A percentile compares a stretch with the other conserved stretches of the same genome.
Evolutionary conservation across 305 asterid genomes (phyloP).

Genomic region (Solanum chacoense): DNA sequence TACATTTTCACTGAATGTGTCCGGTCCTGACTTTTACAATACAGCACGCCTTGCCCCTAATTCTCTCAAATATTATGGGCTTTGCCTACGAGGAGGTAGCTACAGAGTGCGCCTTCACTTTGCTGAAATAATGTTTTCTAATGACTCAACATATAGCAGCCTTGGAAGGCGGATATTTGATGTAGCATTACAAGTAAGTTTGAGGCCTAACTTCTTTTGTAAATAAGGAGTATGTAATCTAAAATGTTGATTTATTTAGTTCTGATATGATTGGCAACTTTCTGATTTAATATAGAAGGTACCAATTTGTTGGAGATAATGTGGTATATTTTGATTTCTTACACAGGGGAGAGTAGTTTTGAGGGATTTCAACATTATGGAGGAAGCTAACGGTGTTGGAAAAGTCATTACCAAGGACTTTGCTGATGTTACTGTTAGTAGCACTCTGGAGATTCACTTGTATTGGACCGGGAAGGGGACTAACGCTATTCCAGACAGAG

Average conservation of each 20-base stretch:
- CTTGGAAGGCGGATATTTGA: constrained; percentile 77
- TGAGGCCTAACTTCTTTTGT: background rate
- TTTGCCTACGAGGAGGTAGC: constrained; percentile 65
- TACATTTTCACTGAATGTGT: constrained; percentile 15
- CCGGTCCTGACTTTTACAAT: constrained; percentile 31
- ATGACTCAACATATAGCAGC: constrained; percentile 45
- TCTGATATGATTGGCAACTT: background rate
- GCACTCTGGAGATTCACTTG: constrained; percentile 83
- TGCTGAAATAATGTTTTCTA: constrained; percentile 66
- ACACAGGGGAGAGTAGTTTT: constrained; percentile 65
- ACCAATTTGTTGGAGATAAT: background rate
- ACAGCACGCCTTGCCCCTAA: constrained; percentile 69
- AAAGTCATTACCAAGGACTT: constrained; percentile 40
- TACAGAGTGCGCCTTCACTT: constrained; percentile 80
- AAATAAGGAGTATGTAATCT: background rate
- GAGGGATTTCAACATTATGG: constrained; percentile 48
- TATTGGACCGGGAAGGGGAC: constrained; percentile 96
- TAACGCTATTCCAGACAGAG: constrained; percentile 69
- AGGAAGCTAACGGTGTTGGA: constrained; percentile 55
- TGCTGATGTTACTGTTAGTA: constrained; percentile 31
- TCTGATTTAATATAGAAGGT: background rate
- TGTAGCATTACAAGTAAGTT: constrained; percentile 74
- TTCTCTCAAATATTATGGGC: constrained; percentile 69
- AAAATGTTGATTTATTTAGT: background rate
- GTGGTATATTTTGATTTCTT: constrained; percentile 1